These are phyloP conservation scores for Botrytis paeoniae DNA, from an alignment of 2,329 filamentous ascomycete species.

Conservation along the genomic window DNA sequence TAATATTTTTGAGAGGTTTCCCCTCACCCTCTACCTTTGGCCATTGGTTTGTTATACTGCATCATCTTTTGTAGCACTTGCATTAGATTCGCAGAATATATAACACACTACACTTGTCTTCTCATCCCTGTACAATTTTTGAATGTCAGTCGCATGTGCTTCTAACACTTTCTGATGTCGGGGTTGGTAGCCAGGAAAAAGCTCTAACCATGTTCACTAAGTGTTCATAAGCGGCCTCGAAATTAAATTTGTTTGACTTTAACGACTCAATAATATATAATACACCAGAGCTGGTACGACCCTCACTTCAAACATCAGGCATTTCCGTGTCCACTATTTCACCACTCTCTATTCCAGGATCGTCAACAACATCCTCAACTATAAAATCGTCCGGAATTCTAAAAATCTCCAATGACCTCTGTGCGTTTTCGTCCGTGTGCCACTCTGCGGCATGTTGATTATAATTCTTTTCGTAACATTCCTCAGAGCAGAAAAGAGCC, in stretches of 20 bases:
- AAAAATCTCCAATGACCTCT: neutral
- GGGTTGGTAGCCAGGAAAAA: no score
- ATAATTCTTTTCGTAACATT: constrained; percentile 9
- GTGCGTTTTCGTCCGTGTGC: constrained; percentile 12
- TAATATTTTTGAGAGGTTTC: neutral
- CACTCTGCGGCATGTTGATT: constrained; percentile 8
- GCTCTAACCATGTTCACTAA: neutral
- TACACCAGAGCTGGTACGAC: neutral
- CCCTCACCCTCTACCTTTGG: neutral
- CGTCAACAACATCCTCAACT: neutral
- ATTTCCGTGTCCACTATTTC: constrained; percentile 11
- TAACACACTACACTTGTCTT: neutral
- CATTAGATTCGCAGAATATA: neutral
- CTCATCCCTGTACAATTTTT: neutral
- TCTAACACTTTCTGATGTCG: neutral
- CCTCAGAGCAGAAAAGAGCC: constrained; percentile 9
- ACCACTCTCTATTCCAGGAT: constrained; percentile 8
- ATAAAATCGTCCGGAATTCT: neutral
- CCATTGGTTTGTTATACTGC: neutral
- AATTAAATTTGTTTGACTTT: neutral
- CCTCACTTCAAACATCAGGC: neutral
- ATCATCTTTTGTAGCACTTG: neutral
- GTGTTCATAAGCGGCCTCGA: neutral
- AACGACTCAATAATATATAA: neutral
- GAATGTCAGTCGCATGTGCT: neutral